Evolutionary conservation across 352 stramenopile genomes (phyloP).

Genomic region (Thalassiosira ordinaria): DNA sequence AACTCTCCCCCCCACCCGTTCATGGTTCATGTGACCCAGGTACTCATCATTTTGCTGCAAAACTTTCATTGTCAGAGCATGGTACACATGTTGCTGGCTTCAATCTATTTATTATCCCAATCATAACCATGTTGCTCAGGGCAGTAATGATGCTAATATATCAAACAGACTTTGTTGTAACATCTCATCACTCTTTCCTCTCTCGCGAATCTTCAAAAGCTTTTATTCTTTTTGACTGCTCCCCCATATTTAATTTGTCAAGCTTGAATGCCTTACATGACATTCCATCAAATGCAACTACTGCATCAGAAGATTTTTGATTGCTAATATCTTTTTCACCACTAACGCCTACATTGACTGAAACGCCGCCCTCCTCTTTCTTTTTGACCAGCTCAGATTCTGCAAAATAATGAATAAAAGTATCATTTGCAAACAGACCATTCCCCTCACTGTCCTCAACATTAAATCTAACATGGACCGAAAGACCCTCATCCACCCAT

Average conservation of each 20-base stretch:
- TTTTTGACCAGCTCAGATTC: constrained; percentile 73
- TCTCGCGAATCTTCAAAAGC: constrained; percentile 22
- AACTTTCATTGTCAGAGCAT: too few species aligned
- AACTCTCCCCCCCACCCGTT: too few species aligned
- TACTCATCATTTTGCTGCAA: too few species aligned
- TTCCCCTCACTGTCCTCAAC: constrained; percentile 9
- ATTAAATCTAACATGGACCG: constrained; percentile 71
- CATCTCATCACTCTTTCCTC: too few species aligned
- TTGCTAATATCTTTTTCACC: too few species aligned
- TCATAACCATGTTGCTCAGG: too few species aligned
- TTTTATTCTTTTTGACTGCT: constrained; percentile 43
- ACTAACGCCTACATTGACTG: too few species aligned
- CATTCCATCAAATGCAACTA: constrained; percentile 43
- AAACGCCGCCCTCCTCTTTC: constrained; percentile 25
- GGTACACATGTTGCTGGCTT: too few species aligned
- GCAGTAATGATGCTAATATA: too few species aligned
- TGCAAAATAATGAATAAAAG: constrained; percentile 76
- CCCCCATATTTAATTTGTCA: constrained; percentile 42
- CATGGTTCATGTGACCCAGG: too few species aligned
- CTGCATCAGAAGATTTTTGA: not conserved
- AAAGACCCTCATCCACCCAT: constrained; percentile 67
- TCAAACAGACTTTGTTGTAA: too few species aligned
- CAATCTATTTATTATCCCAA: too few species aligned
- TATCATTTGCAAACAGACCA: constrained; percentile 26
- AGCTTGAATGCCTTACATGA: constrained; percentile 52